Conservation (phyloP, 164 flowering plant species). For the Dillenia suffruticosa region DNA sequence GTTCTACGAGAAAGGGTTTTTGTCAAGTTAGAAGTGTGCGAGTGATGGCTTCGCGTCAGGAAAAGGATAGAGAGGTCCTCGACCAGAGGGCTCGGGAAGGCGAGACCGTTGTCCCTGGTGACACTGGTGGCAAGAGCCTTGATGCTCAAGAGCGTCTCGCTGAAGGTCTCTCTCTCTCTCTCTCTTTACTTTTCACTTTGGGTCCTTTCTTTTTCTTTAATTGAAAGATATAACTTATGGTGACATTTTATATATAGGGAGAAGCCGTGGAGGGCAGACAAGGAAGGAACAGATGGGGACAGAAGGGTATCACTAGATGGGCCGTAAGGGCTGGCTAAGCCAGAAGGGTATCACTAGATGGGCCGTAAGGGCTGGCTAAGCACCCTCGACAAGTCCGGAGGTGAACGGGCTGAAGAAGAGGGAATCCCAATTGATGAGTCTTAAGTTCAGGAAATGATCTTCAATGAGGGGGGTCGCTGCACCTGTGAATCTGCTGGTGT, state of each 20-base stretch:
- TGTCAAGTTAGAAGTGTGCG: too few species aligned
- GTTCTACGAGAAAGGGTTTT: neutral
- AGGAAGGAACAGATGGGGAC: slow-evolving; percentile 37
- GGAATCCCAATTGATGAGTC: slow-evolving; percentile 65
- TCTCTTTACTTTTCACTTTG: neutral
- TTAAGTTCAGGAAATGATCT: slow-evolving; percentile 32
- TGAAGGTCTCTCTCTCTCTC: slow-evolving; percentile 42
- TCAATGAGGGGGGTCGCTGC: too few species aligned
- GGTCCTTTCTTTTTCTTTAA: neutral
- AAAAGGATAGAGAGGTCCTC: slow-evolving; percentile 34
- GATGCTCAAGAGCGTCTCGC: slow-evolving; percentile 84
- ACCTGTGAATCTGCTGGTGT: neutral
- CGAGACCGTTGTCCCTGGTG: slow-evolving; percentile 77
- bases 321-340: slow-evolving; percentile 45
- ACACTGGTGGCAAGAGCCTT: slow-evolving; percentile 79
- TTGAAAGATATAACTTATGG: too few species aligned
- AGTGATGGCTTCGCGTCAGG: slow-evolving; percentile 38
- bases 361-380: slow-evolving; percentile 42
- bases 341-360: slow-evolving; percentile 24
- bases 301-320: slow-evolving; percentile 24
- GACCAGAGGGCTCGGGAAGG: slow-evolving; percentile 70
- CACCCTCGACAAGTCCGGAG: slow-evolving; percentile 59
- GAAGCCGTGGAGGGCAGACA: slow-evolving; percentile 64
- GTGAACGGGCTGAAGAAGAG: slow-evolving; percentile 55
- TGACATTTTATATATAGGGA: slow-evolving; percentile 23